A percentile compares a stretch with the other conserved stretches of the same genome.
phyloP scores from a whole-genome alignment of 495 filamentous ascomycete species.

The Penicillium nucicola region DNA sequence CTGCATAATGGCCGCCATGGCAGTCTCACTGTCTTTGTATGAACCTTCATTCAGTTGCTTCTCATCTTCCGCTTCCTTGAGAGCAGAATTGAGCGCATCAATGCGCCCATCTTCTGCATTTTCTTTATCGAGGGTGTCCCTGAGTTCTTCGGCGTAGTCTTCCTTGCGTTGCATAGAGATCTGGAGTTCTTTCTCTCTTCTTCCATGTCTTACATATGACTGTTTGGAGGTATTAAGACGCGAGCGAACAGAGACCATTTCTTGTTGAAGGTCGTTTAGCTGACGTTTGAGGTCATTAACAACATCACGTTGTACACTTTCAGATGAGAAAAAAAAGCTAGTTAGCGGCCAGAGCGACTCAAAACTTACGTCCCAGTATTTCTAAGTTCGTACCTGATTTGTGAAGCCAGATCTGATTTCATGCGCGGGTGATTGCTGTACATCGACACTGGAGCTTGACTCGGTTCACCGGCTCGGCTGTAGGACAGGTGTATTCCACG shows the following conservation, averaged over 20 bases:
- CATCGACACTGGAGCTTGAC: constrained; percentile 50
- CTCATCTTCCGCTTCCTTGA: constrained; percentile 53
- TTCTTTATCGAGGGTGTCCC: constrained; percentile 57
- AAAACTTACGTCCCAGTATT: no score
- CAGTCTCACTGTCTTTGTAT: constrained; percentile 50
- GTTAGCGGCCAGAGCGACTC: no score
- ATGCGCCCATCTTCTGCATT: constrained; percentile 59
- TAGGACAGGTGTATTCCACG: constrained; percentile 63
- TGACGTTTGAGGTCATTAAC: constrained; percentile 41
- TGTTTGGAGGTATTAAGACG: constrained; percentile 35
- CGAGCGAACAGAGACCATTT: constrained; percentile 27
- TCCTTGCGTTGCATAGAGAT: constrained; percentile 56
- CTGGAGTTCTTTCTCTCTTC: constrained; percentile 45
- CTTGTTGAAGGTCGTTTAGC: constrained; percentile 34
- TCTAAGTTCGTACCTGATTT: constrained; percentile 48
- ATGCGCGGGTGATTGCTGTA: constrained; percentile 61
- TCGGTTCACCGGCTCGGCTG: constrained; percentile 50
- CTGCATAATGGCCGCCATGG: constrained; percentile 48
- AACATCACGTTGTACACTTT: constrained; percentile 45
- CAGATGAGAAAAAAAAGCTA: neutral
- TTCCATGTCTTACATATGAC: constrained; percentile 40
- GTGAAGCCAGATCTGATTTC: constrained; percentile 71
- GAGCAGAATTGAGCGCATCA: constrained; percentile 52
- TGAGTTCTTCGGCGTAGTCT: constrained; percentile 54
- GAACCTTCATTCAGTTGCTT: constrained; percentile 40